phyloP scores from a whole-genome alignment of 371 early-diverging fungal genomes.

The Encephalitozoon cuniculi region DNA sequence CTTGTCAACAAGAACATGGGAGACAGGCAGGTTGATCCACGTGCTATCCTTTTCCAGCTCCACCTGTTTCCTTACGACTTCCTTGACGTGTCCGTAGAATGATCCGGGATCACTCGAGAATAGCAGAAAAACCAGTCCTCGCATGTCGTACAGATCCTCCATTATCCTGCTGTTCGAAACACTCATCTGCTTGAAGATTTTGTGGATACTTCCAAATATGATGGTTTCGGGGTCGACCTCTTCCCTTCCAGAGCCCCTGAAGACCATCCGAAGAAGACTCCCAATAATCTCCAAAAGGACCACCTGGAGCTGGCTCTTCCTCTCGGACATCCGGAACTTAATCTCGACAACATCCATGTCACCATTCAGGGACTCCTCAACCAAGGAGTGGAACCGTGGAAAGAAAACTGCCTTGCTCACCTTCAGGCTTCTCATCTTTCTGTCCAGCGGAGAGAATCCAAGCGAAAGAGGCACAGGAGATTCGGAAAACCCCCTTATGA shows the following conservation, averaged over 20 bases:
- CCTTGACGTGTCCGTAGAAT: slow-evolving; percentile 22
- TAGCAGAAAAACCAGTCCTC: slow-evolving; percentile 28
- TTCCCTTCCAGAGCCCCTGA: not conserved
- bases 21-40: slow-evolving; percentile 24
- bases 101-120: slow-evolving; percentile 17
- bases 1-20: slow-evolving; percentile 25
- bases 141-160: slow-evolving; percentile 20
- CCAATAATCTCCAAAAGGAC: slow-evolving; percentile 40
- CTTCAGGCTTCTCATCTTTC: slow-evolving; percentile 17
- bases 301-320: slow-evolving; percentile 22
- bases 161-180: not conserved
- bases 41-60: slow-evolving; percentile 26
- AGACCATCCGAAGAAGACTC: not conserved
- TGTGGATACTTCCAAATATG: not conserved
- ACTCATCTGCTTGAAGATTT: not conserved
- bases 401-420: slow-evolving; percentile 31
- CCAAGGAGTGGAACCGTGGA: slow-evolving; percentile 48
- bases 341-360: slow-evolving; percentile 24
- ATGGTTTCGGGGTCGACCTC: slow-evolving; percentile 3
- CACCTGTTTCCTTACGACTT: slow-evolving; percentile 26
- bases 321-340: slow-evolving; percentile 18
- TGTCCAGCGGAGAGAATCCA: slow-evolving; percentile 5
- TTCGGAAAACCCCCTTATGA: slow-evolving; percentile 49
- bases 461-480: slow-evolving; percentile 11
- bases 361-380: slow-evolving; percentile 31